Evolutionary conservation across 2,329 filamentous ascomycete genomes (phyloP).

Genomic region (Calonectria pseudoreteaudii): DNA sequence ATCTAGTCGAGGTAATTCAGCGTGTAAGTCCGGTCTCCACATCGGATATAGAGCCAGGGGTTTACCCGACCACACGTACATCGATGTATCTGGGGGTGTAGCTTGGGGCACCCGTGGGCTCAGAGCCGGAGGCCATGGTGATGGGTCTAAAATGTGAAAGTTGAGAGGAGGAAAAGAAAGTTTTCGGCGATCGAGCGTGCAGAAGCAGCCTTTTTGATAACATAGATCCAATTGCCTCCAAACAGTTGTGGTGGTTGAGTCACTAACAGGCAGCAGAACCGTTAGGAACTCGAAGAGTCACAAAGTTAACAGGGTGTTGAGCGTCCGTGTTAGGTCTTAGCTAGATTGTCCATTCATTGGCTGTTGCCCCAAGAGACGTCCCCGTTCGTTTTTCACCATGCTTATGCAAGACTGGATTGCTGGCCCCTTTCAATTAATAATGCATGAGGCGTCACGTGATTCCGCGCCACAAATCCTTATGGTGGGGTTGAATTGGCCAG

Average conservation of each 20-base stretch:
- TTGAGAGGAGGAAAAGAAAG: constrained; percentile 12
- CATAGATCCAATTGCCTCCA: constrained; percentile 31
- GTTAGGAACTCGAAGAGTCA: constrained; percentile 14
- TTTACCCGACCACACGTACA: constrained; percentile 55
- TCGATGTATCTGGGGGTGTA: constrained; percentile 69
- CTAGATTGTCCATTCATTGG: constrained; percentile 35
- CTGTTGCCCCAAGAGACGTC: constrained; percentile 16
- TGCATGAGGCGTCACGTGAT: constrained; percentile 38
- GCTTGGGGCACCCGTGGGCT: constrained; percentile 27
- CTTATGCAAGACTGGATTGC: constrained; percentile 31
- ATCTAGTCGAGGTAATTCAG: constrained; percentile 63
- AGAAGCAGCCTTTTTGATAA: constrained; percentile 34
- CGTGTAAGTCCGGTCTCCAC: constrained; percentile 33
- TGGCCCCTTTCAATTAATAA: constrained; percentile 40
- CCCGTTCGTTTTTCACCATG: constrained; percentile 27
- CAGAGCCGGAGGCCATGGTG: constrained; percentile 44
- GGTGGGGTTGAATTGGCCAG: constrained; percentile 19
- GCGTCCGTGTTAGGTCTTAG: not conserved
- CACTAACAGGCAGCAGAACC: constrained; percentile 16
- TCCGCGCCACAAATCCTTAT: constrained; percentile 30
- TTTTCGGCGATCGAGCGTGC: constrained; percentile 17
- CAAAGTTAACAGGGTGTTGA: not conserved
- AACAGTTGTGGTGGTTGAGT: constrained; percentile 7
- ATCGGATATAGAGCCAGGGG: constrained; percentile 19
- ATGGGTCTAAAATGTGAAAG: constrained; percentile 19